A percentile compares a stretch with the other conserved stretches of the same genome.
phyloP scores from a whole-genome alignment of 805 yeast genomes.

The Candida ortonii region DNA sequence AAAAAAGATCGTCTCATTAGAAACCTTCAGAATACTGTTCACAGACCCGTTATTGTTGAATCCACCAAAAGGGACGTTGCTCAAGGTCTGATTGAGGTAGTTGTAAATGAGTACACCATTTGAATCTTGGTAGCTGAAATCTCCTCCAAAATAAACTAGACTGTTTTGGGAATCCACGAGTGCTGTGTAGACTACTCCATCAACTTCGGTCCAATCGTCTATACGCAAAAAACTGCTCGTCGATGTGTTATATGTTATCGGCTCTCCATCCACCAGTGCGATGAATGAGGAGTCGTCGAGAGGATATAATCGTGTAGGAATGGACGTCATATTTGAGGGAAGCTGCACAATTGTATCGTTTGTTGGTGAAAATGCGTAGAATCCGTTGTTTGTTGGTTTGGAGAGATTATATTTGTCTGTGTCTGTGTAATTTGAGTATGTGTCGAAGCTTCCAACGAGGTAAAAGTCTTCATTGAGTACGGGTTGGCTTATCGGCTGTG shows the following conservation, averaged over 20 bases:
- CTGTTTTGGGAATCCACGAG: slow-evolving; percentile 46
- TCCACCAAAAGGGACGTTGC: slow-evolving; percentile 68
- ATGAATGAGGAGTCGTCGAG: slow-evolving; percentile 18
- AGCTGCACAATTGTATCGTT: slow-evolving; percentile 17
- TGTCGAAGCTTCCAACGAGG: slow-evolving; percentile 29
- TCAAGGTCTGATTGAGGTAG: slow-evolving; percentile 37
- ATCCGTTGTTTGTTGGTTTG: slow-evolving; percentile 6
- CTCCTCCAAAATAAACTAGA: slow-evolving; percentile 78
- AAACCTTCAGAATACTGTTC: slow-evolving; percentile 56
- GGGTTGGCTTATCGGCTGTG: slow-evolving; percentile 16
- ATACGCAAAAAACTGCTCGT: slow-evolving; percentile 5
- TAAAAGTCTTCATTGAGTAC: slow-evolving; percentile 20
- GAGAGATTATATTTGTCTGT: slow-evolving; percentile 25
- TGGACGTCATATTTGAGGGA: slow-evolving; percentile 6
- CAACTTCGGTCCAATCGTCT: slow-evolving; percentile 26
- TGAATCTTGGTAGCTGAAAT: slow-evolving; percentile 48
- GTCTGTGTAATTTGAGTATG: slow-evolving; percentile 23
- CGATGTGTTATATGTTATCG: slow-evolving; percentile 19
- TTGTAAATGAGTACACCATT: slow-evolving; percentile 67
- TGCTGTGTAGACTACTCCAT: slow-evolving; percentile 44
- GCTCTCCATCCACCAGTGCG: slow-evolving; percentile 26
- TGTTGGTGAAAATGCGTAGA: slow-evolving; percentile 21
- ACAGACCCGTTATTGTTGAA: slow-evolving; percentile 60
- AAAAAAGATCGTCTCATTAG: slow-evolving; percentile 57
- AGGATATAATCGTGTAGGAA: slow-evolving; percentile 15